Base-by-base conservation (phyloP, 169 alveolate genomes). In the Cytauxzoon felis region DNA sequence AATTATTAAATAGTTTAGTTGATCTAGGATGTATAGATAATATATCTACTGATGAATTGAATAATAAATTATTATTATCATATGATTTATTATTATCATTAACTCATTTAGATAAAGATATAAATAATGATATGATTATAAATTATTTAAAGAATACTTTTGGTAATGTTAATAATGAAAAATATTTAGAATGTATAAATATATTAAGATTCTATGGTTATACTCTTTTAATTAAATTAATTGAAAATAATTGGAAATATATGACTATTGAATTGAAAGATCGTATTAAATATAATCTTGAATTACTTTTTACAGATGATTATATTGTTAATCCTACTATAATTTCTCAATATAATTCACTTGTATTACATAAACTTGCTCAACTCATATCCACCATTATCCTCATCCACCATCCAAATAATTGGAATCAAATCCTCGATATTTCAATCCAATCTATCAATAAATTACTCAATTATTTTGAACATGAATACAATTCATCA, bases 301-400 rank as follows among this genome's bases (percentile, higher is more conserved):
- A 73, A 27, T 13, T 56, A 34, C 49, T 73, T 23, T 73, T 73
- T 40, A 29, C 84, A 0, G 19, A 59, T 26, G 26, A 59, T 9
- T 30, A 57, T n/a, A 9, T 38, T 34, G 33, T 32, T 29, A 48
- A 58, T 3, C 5, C 65, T 16, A 76, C 86, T 24, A 61, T 76
- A 32, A 52, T 66, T 29, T 52, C 73, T 24, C 81, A 76, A 34
- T 76, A 76, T 67, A 57, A 40, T 38, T 11, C 66, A 32, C 58
- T 76, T 30, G 86, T 58, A 40, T 23, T 38, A 9, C 86, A 64
- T 11, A 76, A 76, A 69, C 68, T 58, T 18, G 24, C 86, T 21
- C 86, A 76, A 42, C 67, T 57, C 32, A 32, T 57, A 38, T 42
- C 81, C 34, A 58, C 86, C n/a, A 76, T 76, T n/a, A 81, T 81